A percentile compares a stretch with the other conserved stretches of the same genome.
Evolutionary conservation across 495 filamentous ascomycete genomes (phyloP).

Genomic region (Entonaema liquescens): DNA sequence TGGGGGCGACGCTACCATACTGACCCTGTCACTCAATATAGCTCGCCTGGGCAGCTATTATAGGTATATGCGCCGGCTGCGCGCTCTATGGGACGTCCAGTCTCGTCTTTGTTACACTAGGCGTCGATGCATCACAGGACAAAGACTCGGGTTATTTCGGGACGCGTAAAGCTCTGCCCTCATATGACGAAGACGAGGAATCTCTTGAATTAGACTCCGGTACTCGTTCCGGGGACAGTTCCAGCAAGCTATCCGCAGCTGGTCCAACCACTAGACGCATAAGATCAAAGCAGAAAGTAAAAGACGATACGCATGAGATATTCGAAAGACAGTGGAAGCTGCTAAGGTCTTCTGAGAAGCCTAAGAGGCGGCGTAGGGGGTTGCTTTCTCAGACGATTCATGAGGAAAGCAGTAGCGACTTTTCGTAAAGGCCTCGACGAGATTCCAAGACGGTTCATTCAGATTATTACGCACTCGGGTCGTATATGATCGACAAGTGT

Average conservation of each 20-base stretch:
- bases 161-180: slow-evolving; percentile 3
- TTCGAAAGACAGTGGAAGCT: slow-evolving; percentile 43
- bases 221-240: slow-evolving; percentile 30
- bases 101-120: slow-evolving; percentile 53
- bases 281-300: slow-evolving; percentile 10
- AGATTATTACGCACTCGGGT: background rate
- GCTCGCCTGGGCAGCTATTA: slow-evolving; percentile 65
- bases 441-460: background rate
- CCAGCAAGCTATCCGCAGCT: slow-evolving; percentile 9
- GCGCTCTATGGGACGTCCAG: slow-evolving; percentile 57
- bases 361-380: slow-evolving; percentile 46
- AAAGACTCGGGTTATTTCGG: slow-evolving; percentile 17
- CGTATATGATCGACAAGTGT: slow-evolving; percentile 2
- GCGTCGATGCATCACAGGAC: slow-evolving; percentile 42
- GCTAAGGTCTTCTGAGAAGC: slow-evolving; percentile 41
- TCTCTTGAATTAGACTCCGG: slow-evolving; percentile 12
- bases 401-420: slow-evolving; percentile 67
- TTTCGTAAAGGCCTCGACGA: slow-evolving; percentile 12
- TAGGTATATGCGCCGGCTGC: slow-evolving; percentile 63
- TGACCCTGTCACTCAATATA: slow-evolving; percentile 38
- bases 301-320: slow-evolving; percentile 24
- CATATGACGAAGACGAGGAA: slow-evolving; percentile 50
- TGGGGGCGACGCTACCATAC: slow-evolving; percentile 5
- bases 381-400: slow-evolving; percentile 68
- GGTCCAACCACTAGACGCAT: slow-evolving; percentile 5